phyloP scores from a whole-genome alignment of 192 early-diverging fungal genomes.

The Lunasporangiospora selenospora region DNA sequence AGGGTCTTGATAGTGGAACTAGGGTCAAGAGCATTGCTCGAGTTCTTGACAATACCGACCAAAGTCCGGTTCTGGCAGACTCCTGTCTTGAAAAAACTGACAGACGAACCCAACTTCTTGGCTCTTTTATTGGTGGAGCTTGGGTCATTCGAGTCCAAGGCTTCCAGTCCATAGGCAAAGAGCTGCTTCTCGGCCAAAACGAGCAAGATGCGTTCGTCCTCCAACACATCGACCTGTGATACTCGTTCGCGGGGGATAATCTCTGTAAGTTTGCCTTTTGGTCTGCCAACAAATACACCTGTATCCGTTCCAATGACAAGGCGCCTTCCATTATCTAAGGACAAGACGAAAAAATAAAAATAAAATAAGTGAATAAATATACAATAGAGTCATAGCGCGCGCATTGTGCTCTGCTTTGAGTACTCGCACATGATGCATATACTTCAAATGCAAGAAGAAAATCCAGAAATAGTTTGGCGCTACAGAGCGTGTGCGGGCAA shows the following conservation, averaged over 20 bases:
- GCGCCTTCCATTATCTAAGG: conserved; percentile 63
- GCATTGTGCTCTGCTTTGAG: too few species aligned
- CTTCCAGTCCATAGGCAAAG: conserved; percentile 78
- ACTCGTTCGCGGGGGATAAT: conserved; percentile 78
- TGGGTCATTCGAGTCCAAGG: conserved; percentile 71
- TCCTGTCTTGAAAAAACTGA: conserved; percentile 61
- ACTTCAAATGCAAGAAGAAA: too few species aligned
- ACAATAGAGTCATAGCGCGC: background rate
- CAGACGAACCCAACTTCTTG: conserved; percentile 53
- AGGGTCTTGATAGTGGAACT: conserved; percentile 50
- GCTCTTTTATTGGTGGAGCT: conserved; percentile 55
- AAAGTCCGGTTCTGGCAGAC: conserved; percentile 45
- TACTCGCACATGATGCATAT: too few species aligned
- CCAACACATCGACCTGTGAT: conserved; percentile 86
- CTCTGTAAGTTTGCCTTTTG: conserved; percentile 55
- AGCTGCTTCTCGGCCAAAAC: conserved; percentile 80
- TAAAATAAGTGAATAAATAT: background rate
- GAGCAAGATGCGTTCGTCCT: conserved; percentile 79
- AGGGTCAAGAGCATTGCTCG: conserved; percentile 34
- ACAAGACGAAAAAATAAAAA: background rate
- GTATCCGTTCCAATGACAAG: conserved; percentile 86
- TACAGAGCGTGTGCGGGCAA: too few species aligned
- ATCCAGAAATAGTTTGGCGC: too few species aligned
- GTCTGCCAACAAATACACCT: conserved; percentile 78
- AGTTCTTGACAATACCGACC: conserved; percentile 49